phyloP scores from a whole-genome alignment of 2,329 filamentous ascomycete genomes.

The Blastomyces silverae region DNA sequence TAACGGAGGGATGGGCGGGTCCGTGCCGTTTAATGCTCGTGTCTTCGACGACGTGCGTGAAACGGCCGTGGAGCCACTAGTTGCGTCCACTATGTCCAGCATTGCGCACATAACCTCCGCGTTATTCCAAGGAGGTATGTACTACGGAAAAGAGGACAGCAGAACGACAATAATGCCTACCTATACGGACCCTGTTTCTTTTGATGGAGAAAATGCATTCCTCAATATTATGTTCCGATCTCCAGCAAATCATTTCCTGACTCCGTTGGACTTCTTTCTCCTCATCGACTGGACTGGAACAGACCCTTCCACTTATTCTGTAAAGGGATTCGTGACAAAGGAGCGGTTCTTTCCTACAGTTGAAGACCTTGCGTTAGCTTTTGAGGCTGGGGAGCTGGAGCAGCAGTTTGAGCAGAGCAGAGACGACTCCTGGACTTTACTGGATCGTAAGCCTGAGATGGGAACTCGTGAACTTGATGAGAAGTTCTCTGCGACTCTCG shows the following conservation, averaged over 20 bases:
- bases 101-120: constrained; percentile 43
- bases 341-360: constrained; percentile 35
- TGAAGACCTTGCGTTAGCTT: constrained; percentile 34
- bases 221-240: constrained; percentile 41
- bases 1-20: constrained; percentile 37
- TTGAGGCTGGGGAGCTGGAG: constrained; percentile 34
- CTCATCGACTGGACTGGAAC: constrained; percentile 42
- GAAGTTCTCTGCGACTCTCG: constrained; percentile 27
- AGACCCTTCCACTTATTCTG: constrained; percentile 38
- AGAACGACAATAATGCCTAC: constrained; percentile 25
- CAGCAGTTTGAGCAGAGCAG: constrained; percentile 32
- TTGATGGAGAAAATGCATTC: constrained; percentile 39
- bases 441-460: constrained; percentile 15
- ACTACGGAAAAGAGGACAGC: constrained; percentile 25
- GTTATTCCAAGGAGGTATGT: constrained; percentile 31
- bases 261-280: constrained; percentile 44
- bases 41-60: constrained; percentile 23
- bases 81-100: constrained; percentile 39
- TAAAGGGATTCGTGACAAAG: constrained; percentile 43
- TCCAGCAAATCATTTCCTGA: constrained; percentile 37
- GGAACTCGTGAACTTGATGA: constrained; percentile 17
- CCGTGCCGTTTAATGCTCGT: constrained; percentile 26
- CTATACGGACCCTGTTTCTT: constrained; percentile 34
- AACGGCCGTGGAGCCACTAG: constrained; percentile 32
- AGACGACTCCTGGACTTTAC: constrained; percentile 24